Base-by-base conservation (phyloP, 441 rosid species). In the Biscutella laevigata region DNA sequence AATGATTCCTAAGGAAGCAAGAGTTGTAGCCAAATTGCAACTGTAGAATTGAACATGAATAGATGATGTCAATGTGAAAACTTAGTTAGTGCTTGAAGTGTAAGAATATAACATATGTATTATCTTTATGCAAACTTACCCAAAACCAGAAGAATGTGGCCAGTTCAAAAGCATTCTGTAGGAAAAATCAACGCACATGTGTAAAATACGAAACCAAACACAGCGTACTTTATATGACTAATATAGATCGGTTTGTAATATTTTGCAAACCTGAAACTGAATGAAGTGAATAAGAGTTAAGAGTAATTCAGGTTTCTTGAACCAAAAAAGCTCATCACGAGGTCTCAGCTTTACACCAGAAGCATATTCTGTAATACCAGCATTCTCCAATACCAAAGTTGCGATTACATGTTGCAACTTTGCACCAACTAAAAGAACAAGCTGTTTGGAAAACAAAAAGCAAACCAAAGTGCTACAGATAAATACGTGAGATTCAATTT, bases 91-190 rank as follows among this genome's bases (percentile, higher is more conserved):
- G n/a, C n/a, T 5, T n/a, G 45, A 15, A 29, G 4, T 13, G 6
- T 40, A 28, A 15, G 12, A 24, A 7, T 22, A 14, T 7, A 16
- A 10, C 11, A 9, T 1, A 25, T 37, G 35, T 19, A 38, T 25
- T 5, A 15, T n/a, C 4, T 10, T 17, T 7, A 10, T 53, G 46
- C 22, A 53, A 67, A 72, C 66, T 77, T 72, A 83, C 95, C 98
- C 96, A 91, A 53, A 85, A 83, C 98, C 98, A 87, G 71, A 87
- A 85, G 78, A 87, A 91, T 1, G 98, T 83, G 52, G 98, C 98
- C 71, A 83, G 51, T 26, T 83, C 90, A 29, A 83, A 83, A 27
- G 68, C 61, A 29, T 62, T 62, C 68, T 62, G 39, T 43, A 37
- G 39, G 51, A 52, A 21, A 43, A 56, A 66, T 35, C 13, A 46